A percentile compares a stretch with the other conserved stretches of the same genome.
phyloP scores from a whole-genome alignment of 371 early-diverging fungal species.

The Mucor racemosus region DNA sequence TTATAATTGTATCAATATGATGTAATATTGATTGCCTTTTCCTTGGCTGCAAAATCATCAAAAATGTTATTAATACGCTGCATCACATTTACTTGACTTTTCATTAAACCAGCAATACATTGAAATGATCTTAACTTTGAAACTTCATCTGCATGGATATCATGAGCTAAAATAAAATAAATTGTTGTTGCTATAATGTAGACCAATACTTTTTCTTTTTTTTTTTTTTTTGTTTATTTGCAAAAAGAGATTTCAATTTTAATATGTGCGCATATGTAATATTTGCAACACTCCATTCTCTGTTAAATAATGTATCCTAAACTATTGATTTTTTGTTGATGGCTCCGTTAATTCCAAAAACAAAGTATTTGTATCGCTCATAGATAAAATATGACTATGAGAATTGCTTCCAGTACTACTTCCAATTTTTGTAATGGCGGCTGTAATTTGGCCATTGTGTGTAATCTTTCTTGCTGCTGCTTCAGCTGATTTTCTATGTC shows the following conservation, averaged over 20 bases:
- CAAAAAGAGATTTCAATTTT: no score
- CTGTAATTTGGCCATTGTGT: slow-evolving; percentile 25
- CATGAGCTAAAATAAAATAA: not conserved
- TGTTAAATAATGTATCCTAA: not conserved
- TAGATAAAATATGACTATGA: not conserved
- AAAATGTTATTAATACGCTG: slow-evolving; percentile 9
- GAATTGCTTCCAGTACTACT: not conserved
- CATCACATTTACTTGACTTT: not conserved
- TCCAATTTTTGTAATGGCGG: slow-evolving; percentile 29
- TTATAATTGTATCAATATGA: not conserved
- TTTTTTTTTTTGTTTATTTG: not conserved
- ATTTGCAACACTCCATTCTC: not conserved
- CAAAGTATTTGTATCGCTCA: not conserved
- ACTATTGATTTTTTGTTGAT: not conserved
- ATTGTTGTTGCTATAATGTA: not conserved
- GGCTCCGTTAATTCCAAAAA: slow-evolving; percentile 17
- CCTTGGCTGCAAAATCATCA: not conserved
- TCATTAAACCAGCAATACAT: not conserved
- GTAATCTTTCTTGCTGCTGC: slow-evolving; percentile 27
- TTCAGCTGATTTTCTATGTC: slow-evolving; percentile 30
- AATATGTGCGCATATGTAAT: no score
- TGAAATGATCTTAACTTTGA: not conserved
- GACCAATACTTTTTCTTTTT: not conserved
- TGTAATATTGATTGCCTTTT: not conserved
- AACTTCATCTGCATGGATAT: not conserved